These are phyloP conservation scores for Paratinospora sagittata DNA, from an alignment of 164 flowering plant genomes.

Conservation along the genomic window DNA sequence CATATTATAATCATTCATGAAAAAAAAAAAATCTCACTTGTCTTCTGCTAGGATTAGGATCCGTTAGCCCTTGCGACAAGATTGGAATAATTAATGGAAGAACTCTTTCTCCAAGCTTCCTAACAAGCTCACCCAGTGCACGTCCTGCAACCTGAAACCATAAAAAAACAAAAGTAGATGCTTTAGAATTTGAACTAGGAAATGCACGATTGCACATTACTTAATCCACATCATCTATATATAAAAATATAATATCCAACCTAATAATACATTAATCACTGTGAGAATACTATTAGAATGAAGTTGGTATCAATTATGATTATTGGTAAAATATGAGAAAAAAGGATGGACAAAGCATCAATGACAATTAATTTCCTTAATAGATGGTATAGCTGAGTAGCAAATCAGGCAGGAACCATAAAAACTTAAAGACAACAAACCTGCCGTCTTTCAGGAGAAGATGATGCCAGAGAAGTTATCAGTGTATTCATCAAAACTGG, in stretches of 20 bases:
- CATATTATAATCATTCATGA: not conserved
- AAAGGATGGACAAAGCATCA: no score
- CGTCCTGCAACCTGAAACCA: conserved; percentile 80
- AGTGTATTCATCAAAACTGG: conserved; percentile 91
- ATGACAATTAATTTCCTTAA: not conserved
- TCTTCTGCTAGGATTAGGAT: conserved; percentile 71
- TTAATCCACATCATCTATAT: no score
- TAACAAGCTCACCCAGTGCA: conserved; percentile 90
- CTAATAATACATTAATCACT: no score
- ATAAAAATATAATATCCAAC: no score
- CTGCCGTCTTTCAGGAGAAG: conserved; percentile 98
- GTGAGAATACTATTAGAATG: no score
- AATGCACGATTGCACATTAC: no score
- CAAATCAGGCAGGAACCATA: not conserved
- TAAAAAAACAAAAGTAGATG: not conserved
- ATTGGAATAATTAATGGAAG: conserved; percentile 90
- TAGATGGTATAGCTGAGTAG: not conserved
- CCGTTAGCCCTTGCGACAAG: conserved; percentile 71
- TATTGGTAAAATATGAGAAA: no score
- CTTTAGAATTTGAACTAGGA: not conserved
- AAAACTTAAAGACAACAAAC: conserved; percentile 25
- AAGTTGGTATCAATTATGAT: no score
- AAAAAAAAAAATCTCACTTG: conserved; percentile 45
- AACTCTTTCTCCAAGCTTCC: conserved; percentile 99
- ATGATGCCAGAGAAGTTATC: conserved; percentile 86